These are phyloP conservation scores for Naganishia vishniacii DNA, from an alignment of 768 basidiomycete genomes.

Conservation along the genomic window DNA sequence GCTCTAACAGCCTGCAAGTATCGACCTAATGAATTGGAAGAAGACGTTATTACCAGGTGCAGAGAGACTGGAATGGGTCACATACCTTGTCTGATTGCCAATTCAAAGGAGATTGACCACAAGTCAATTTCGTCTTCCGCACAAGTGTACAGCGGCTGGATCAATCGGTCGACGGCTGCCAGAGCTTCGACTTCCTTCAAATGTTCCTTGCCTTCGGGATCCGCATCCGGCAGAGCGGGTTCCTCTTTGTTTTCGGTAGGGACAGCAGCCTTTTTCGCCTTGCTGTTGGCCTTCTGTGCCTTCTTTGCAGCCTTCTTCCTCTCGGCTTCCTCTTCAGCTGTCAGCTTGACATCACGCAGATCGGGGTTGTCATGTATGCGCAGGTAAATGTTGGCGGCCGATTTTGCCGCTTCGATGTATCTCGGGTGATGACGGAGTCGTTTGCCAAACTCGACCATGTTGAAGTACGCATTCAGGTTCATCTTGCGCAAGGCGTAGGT, in stretches of 20 bases:
- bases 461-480: constrained; percentile 74
- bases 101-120: constrained; percentile 17
- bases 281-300: constrained; percentile 46
- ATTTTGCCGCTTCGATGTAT: constrained; percentile 67
- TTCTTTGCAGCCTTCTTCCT: constrained; percentile 43
- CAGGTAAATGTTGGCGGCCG: constrained; percentile 61
- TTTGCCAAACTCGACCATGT: constrained; percentile 78
- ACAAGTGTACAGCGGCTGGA: constrained; percentile 2
- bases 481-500: constrained; percentile 85
- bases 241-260: constrained; percentile 28
- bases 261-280: constrained; percentile 27
- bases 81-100: constrained; percentile 24
- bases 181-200: constrained; percentile 28
- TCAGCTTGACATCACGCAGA: constrained; percentile 40
- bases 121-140: not conserved
- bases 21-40: not conserved
- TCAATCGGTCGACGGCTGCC: constrained; percentile 8
- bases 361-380: constrained; percentile 40
- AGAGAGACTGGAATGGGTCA: not conserved
- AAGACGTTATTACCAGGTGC: not conserved
- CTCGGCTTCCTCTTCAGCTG: constrained; percentile 46
- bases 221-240: constrained; percentile 24
- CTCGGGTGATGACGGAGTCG: constrained; percentile 66
- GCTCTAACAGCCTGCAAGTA: constrained; percentile 15
- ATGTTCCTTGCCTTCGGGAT: constrained; percentile 22